Evolutionary conservation across 2,329 filamentous ascomycete species (phyloP).

Genomic region (Epichloe glyceriae): DNA sequence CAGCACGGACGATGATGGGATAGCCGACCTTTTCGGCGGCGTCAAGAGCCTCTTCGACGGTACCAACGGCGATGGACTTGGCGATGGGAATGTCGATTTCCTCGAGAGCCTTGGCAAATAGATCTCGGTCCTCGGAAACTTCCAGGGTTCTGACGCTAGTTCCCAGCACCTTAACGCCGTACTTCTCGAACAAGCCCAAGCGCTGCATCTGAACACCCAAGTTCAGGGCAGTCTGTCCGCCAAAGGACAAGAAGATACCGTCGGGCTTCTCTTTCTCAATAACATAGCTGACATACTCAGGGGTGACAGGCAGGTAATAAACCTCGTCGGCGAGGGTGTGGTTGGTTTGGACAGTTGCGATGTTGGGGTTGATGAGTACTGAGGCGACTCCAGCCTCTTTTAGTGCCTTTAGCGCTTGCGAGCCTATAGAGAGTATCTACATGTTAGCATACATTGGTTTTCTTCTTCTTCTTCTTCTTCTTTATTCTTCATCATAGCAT

Average conservation of each 20-base stretch:
- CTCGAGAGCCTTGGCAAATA: constrained; percentile 89
- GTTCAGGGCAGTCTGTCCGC: constrained; percentile 94
- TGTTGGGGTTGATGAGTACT: constrained; percentile 94
- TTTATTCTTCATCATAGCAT: background rate
- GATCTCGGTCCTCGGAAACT: constrained; percentile 87
- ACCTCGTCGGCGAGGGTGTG: constrained; percentile 93
- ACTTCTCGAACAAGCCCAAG: constrained; percentile 88
- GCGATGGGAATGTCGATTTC: constrained; percentile 98
- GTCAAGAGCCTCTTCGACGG: constrained; percentile 80
- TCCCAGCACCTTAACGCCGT: constrained; percentile 88
- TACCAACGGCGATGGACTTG: constrained; percentile 84
- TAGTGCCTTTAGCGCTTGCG: constrained; percentile 90
- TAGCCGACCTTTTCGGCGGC: constrained; percentile 84
- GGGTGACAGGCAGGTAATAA: constrained; percentile 94
- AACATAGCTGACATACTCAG: constrained; percentile 94
- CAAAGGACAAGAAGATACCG: constrained; percentile 94
- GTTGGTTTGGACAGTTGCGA: constrained; percentile 95
- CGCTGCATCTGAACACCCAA: constrained; percentile 95
- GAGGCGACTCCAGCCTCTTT: constrained; percentile 90
- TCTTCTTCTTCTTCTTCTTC: background rate
- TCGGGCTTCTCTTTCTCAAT: constrained; percentile 94
- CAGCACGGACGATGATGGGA: constrained; percentile 94
- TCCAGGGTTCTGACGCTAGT: constrained; percentile 91
- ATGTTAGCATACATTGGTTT: constrained; percentile 8
- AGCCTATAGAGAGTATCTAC: constrained; percentile 42